phyloP scores from a whole-genome alignment of 2,329 filamentous ascomycete genomes.

The Apiospora marii region DNA sequence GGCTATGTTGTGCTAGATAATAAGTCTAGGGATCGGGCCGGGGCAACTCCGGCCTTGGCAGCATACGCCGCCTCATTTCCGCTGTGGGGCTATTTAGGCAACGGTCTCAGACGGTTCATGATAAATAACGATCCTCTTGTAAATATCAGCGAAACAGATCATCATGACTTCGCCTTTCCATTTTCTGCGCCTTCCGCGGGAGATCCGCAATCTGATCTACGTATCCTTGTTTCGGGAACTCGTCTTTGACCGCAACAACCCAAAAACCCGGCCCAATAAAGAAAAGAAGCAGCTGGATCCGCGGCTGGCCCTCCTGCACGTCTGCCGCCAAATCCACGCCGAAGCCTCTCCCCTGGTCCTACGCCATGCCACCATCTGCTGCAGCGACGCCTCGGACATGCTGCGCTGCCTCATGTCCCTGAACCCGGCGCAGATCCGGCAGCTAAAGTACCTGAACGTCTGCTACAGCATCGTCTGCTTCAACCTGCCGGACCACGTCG shows the following conservation, averaged over 20 bases:
- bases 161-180: not conserved
- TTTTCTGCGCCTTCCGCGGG: not conserved
- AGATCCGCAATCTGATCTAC: constrained; percentile 2
- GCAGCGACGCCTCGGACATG: not conserved
- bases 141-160: too few species aligned
- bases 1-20: too few species aligned
- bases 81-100: not conserved
- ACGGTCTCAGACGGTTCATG: not conserved
- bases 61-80: not conserved
- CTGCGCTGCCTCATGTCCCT: constrained; percentile 6
- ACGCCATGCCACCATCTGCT: not conserved
- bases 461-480: constrained; percentile 4
- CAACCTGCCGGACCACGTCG: not conserved
- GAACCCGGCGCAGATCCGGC: constrained; percentile 16
- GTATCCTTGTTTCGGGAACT: not conserved
- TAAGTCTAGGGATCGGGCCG: not conserved
- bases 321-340: constrained; percentile 1
- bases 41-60: not conserved
- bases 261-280: not conserved
- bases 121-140: too few species aligned
- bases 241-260: constrained; percentile 13
- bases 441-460: not conserved
- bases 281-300: not conserved
- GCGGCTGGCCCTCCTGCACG: constrained; percentile 4
- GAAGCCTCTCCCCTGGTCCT: constrained; percentile 21